phyloP scores from a whole-genome alignment of 306 rosid species.

The Oemleria cerasiformis region DNA sequence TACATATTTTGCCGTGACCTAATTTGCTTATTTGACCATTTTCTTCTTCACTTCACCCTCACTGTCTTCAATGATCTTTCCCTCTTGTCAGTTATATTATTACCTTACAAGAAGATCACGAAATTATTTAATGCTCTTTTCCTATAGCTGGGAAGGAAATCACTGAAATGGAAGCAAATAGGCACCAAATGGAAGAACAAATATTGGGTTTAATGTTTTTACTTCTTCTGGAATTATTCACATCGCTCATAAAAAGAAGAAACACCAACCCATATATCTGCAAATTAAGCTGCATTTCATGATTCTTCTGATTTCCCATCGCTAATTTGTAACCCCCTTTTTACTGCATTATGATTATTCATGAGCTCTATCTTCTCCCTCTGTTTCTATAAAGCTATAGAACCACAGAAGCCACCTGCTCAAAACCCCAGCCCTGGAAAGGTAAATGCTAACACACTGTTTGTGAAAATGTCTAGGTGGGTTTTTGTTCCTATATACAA shows the following conservation, averaged over 20 bases:
- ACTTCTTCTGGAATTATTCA: conserved; percentile 26
- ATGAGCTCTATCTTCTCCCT: background rate
- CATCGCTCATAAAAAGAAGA: conserved; percentile 41
- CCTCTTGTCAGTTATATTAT: background rate
- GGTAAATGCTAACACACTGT: background rate
- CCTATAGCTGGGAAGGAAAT: background rate
- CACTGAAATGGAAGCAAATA: background rate
- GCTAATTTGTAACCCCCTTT: background rate
- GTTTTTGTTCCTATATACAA: conserved; percentile 15
- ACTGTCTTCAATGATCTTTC: background rate
- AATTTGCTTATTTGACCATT: background rate
- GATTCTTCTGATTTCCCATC: background rate
- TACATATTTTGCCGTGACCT: background rate
- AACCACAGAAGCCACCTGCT: background rate
- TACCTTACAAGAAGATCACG: conserved; percentile 3
- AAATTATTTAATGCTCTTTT: background rate
- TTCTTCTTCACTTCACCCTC: background rate
- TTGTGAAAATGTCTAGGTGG: conserved; percentile 43
- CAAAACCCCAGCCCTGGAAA: background rate
- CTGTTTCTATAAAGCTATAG: background rate
- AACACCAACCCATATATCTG: conserved; percentile 11
- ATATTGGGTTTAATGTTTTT: conserved; percentile 14
- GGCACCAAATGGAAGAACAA: conserved; percentile 11
- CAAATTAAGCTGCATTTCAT: conserved; percentile 11
- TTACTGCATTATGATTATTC: background rate